Conservation (phyloP, 306 rosid genomes). For the Vigna hirtella region DNA sequence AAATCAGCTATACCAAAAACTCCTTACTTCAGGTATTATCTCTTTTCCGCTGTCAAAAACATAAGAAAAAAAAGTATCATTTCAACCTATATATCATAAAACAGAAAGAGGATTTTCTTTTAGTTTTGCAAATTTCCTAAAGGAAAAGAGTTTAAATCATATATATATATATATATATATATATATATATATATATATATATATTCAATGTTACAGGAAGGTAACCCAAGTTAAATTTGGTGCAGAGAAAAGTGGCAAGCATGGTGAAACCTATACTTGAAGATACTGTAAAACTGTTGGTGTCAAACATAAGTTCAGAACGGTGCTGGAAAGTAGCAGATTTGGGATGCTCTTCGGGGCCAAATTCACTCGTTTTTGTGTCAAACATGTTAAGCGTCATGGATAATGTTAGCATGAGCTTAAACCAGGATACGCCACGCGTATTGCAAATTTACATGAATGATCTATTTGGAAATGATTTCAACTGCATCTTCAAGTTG, state of each 20-base stretch:
- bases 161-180: too few relatives aligned
- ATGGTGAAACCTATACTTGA: background rate
- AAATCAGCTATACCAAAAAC: background rate
- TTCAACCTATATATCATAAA: too few relatives aligned
- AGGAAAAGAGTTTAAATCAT: too few relatives aligned
- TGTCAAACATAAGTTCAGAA: background rate
- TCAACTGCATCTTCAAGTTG: slow-evolving; percentile 51
- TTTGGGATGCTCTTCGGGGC: background rate
- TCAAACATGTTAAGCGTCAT: slow-evolving; percentile 2
- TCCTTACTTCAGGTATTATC: slow-evolving; percentile 8
- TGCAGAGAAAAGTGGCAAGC: background rate
- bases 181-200: too few relatives aligned
- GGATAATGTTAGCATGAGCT: background rate
- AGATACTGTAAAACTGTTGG: background rate
- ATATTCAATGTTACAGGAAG: too few relatives aligned
- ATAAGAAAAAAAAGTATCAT: too few relatives aligned
- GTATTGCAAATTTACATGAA: slow-evolving; percentile 54
- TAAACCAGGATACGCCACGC: background rate
- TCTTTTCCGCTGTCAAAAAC: too few relatives aligned
- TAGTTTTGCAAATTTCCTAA: too few relatives aligned
- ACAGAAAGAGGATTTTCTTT: too few relatives aligned
- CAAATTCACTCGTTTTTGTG: background rate
- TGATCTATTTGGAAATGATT: slow-evolving; percentile 62
- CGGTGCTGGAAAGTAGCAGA: background rate
- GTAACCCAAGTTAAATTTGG: background rate